Evolutionary conservation across 2,329 filamentous ascomycete species (phyloP), one percentile per base, ranked within the genome.

Genomic region (Fusarium sp.): DNA sequence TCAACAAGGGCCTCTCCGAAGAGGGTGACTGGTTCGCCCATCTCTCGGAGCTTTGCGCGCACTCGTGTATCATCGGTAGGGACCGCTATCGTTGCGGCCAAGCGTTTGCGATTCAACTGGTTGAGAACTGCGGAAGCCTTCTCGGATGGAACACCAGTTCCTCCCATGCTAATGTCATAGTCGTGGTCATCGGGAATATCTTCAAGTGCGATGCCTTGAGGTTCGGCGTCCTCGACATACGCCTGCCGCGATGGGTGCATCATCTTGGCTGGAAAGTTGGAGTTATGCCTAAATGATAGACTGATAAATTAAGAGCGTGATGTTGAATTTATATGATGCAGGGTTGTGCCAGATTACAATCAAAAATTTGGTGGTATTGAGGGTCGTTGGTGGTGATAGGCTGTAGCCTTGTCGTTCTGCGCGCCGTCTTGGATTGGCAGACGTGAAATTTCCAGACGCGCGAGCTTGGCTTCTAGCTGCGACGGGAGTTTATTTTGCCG

Each of bases 21-120:
- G 1, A 98, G 85, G 0, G 95, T 99, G 58, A 98, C 90, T 13
- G 96, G 96, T 77, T 99, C 92, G n/a, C 93, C 93, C 69, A 97
- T 86, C 75, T 96, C 91, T 70, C 96, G 90, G 62, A 98, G 86
- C 71, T 89, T 90, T 39, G 89, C 85, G 65, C 94, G 92, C 49
- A 99, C 94, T 74, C 92, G 89, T 66, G 88, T 90, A 83, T 99
- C 96, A 78, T 98, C 94, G 57, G 97, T 99, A 1, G 95, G 96
- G 6, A 99, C 96, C 14, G 92, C 91, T 73, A 98, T 93, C 13
- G 92, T 91, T 19, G 94, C 94, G 13, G 94, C 94, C 76, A 93
- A 88, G 76, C 94, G 90, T 81, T 97, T 98, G 66, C 95, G 92
- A 75, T 94, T 92, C 80, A 99, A 96, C 78, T 98, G 94, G 34